Evolutionary conservation across 2,329 filamentous ascomycete genomes (phyloP).

Genomic region (Arthrobotrys conoides): DNA sequence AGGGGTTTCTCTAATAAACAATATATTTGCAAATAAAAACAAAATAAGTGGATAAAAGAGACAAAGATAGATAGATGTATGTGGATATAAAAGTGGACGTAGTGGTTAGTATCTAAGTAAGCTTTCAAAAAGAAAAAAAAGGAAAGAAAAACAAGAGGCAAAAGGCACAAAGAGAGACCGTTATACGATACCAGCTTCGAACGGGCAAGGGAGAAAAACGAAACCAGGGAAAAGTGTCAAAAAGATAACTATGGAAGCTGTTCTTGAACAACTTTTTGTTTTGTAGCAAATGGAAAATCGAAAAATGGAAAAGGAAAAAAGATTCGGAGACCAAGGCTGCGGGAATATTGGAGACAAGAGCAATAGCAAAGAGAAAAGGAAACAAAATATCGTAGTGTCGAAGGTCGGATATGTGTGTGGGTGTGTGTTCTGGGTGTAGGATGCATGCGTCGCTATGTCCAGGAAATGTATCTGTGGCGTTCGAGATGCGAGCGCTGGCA

Average conservation of each 20-base stretch:
- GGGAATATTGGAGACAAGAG: not conserved
- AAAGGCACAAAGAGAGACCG: slow-evolving; percentile 58
- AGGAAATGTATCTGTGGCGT: slow-evolving; percentile 20
- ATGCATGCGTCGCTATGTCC: slow-evolving; percentile 28
- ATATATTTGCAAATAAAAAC: slow-evolving; percentile 63
- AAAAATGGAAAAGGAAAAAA: slow-evolving; percentile 19
- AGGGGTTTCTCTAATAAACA: slow-evolving; percentile 59
- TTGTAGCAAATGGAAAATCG: not conserved
- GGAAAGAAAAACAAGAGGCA: slow-evolving; percentile 45
- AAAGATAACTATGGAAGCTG: slow-evolving; percentile 1
- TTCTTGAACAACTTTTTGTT: slow-evolving; percentile 31
- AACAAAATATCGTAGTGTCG: slow-evolving; percentile 31
- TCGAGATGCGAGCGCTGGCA: slow-evolving; percentile 28
- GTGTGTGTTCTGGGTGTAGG: not conserved
- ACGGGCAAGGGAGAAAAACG: slow-evolving; percentile 11
- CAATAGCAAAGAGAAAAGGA: slow-evolving; percentile 45
- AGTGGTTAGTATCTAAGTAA: slow-evolving; percentile 43
- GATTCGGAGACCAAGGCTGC: slow-evolving; percentile 19
- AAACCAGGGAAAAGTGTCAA: not conserved
- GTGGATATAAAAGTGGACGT: slow-evolving; percentile 27
- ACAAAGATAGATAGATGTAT: slow-evolving; percentile 37
- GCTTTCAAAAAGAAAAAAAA: no score
- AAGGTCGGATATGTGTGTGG: slow-evolving; percentile 14
- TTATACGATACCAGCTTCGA: slow-evolving; percentile 62
- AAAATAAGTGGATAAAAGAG: slow-evolving; percentile 63